Evolutionary conservation across 1,139 yeast genomes (phyloP).

Genomic region (Yamadazyma buinensis): DNA sequence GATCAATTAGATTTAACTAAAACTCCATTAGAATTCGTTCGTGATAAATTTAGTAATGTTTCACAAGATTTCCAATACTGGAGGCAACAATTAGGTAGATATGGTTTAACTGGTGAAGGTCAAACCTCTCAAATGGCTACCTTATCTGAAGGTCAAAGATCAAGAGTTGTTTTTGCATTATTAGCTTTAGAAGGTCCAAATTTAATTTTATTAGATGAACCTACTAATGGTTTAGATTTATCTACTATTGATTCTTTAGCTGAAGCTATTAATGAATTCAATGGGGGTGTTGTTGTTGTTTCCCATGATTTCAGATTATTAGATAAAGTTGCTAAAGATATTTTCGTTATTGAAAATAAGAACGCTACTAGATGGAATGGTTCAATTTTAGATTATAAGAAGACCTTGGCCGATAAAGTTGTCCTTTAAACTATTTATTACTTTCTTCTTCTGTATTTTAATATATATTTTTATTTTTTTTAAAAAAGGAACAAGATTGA

Average conservation of each 20-base stretch:
- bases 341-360: slow-evolving; percentile 90
- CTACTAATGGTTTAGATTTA: slow-evolving; percentile 98
- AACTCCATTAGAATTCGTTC: slow-evolving; percentile 93
- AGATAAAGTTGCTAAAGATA: slow-evolving; percentile 96
- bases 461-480: slow-evolving; percentile 1
- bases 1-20: slow-evolving; percentile 95
- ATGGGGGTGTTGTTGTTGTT: slow-evolving; percentile 98
- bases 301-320: slow-evolving; percentile 98
- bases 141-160: slow-evolving; percentile 97
- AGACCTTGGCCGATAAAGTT: slow-evolving; percentile 85
- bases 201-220: slow-evolving; percentile 94
- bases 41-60: slow-evolving; percentile 82
- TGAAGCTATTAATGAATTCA: slow-evolving; percentile 88
- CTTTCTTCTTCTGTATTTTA: slow-evolving; percentile 4
- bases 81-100: slow-evolving; percentile 98
- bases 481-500: no score
- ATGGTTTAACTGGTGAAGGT: slow-evolving; percentile 98
- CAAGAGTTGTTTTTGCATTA: slow-evolving; percentile 96
- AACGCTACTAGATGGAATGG: slow-evolving; percentile 98
- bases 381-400: slow-evolving; percentile 84
- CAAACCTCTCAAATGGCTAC: slow-evolving; percentile 99
- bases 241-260: slow-evolving; percentile 98
- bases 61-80: slow-evolving; percentile 99
- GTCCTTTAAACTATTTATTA: slow-evolving; percentile 46
- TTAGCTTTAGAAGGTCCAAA: slow-evolving; percentile 95